phyloP scores from a whole-genome alignment of 2,329 filamentous ascomycete genomes.

The Venturiaceae sp. region DNA sequence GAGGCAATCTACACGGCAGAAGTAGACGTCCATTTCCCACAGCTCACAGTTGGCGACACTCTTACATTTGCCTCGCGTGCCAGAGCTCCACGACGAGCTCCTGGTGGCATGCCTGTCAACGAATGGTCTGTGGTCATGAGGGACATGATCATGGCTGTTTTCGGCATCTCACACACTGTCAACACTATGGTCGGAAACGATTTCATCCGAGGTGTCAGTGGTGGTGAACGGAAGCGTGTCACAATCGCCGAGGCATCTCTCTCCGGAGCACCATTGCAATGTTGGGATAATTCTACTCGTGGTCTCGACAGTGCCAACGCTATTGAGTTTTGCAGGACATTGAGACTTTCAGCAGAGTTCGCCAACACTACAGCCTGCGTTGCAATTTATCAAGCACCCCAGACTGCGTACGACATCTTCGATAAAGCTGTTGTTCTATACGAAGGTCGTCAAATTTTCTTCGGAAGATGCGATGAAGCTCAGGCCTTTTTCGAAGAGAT shows the following conservation, averaged over 20 bases:
- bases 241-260: slow-evolving; percentile 71
- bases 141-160: slow-evolving; percentile 67
- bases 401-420: slow-evolving; percentile 58
- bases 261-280: slow-evolving; percentile 52
- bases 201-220: slow-evolving; percentile 66
- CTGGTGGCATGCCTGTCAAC: slow-evolving; percentile 44
- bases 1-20: slow-evolving; percentile 84
- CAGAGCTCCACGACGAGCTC: slow-evolving; percentile 52
- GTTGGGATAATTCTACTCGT: slow-evolving; percentile 72
- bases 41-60: slow-evolving; percentile 69
- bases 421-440: slow-evolving; percentile 58
- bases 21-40: slow-evolving; percentile 72
- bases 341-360: slow-evolving; percentile 58
- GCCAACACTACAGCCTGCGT: slow-evolving; percentile 57
- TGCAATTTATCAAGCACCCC: slow-evolving; percentile 65
- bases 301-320: slow-evolving; percentile 68
- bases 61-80: slow-evolving; percentile 67
- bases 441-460: slow-evolving; percentile 59
- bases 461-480: slow-evolving; percentile 50
- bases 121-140: slow-evolving; percentile 53
- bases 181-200: slow-evolving; percentile 69
- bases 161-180: slow-evolving; percentile 62
- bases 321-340: slow-evolving; percentile 63
- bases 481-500: slow-evolving; percentile 57
- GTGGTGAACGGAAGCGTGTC: slow-evolving; percentile 72